Evolutionary conservation across 495 filamentous ascomycete genomes (phyloP), one percentile per base, ranked within the genome.

Genomic region (Penicillium desertorum): DNA sequence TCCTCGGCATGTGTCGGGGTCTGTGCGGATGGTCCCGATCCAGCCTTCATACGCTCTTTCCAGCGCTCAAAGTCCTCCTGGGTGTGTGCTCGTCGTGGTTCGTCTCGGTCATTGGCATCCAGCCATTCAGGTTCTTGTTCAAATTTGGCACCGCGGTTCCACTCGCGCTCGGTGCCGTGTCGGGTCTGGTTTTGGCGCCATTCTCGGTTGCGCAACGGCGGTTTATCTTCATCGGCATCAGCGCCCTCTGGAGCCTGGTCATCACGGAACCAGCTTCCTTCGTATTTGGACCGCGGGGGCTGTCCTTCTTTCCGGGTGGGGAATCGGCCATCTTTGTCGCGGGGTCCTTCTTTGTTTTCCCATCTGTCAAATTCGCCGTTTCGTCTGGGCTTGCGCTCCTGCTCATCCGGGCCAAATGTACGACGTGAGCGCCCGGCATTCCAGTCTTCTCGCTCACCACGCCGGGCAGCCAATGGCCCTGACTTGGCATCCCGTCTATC

Each of bases 51-150:
- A 48, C 76, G 79, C 61, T 94, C 90, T 75, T 97, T 96, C 85
- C 95, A 98, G 57, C 87, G 88, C 72, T 96, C 88, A 70, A 98
- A 98, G 54, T 98, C 91, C 64, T 95, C 91, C 65, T 89, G 87
- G 10, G 89, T 96, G 66, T 88, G 89, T 17, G 79, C 84, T 54
- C 85, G 75, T 53, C 78, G 83, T 44, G 79, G 69, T 59, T 86
- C 86, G 48, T 87, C 83, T 47, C 88, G 89, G 39, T 84, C 83
- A 34, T 85, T 86, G 54, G 89, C 84, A 68, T 94, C 91, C 71
- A 93, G 74, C 89, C 88, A 92, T 67, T 94, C 91, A 37, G 89
- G 90, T 48, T 96, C 90, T 61, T 86, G 86, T 64, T 94, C 91
- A 45, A 83, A 50, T 61, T 77, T 80, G 36, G 71, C 66, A 22